Evolutionary conservation across 2,329 filamentous ascomycete species (phyloP), one percentile per base, ranked within the genome.

Genomic region (Trichoderma harzianum): DNA sequence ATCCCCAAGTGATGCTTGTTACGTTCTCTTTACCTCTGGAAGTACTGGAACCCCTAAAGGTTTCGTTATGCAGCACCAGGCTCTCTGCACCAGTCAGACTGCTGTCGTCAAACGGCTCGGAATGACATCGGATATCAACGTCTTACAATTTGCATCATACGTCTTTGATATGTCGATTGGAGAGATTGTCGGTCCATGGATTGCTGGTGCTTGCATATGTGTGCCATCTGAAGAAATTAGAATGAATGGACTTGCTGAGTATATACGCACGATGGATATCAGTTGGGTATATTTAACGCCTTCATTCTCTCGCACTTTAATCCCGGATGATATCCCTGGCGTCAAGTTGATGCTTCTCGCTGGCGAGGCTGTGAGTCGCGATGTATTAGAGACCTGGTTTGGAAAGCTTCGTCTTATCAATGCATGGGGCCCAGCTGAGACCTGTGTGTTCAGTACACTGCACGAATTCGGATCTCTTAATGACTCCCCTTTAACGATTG

Each of bases 301-400:
- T 57, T 67, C 70, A n/a, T 61, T 66, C 69, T 43, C 65, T 28
- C 39, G 72, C n/a, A 60, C 67, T 26, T 30, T 69, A 24, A 24
- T 83, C 24, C 72, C 72, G n/a, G 36, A 69, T 28, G 30, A 55
- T 8, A 53, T 73, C 0, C 72, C 72, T 16, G 36, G 26, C 32
- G 24, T 73, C 11, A 39, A 73, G n/a, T 18, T 69, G 10, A 32
- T 73, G 28, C 34, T 70, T 21, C 53, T 73, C 7, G 58, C 30
- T 24, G 72, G 72, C 7, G 72, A 73, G 43, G 18, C 43, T 30
- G 64, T 72, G 5, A 30, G 69, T 14, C 60, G 53, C 5, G 69
- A 70, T 32, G 18, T 71, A 7, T 39, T 73, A 10, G 63, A 73
- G 18, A 36, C 55, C 1, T 73, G 72, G 72, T 53, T 69, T 32